Evolutionary conservation across 2,329 filamentous ascomycete species (phyloP), one percentile per base, ranked within the genome.

Genomic region (Aspergillus transmontanensis): DNA sequence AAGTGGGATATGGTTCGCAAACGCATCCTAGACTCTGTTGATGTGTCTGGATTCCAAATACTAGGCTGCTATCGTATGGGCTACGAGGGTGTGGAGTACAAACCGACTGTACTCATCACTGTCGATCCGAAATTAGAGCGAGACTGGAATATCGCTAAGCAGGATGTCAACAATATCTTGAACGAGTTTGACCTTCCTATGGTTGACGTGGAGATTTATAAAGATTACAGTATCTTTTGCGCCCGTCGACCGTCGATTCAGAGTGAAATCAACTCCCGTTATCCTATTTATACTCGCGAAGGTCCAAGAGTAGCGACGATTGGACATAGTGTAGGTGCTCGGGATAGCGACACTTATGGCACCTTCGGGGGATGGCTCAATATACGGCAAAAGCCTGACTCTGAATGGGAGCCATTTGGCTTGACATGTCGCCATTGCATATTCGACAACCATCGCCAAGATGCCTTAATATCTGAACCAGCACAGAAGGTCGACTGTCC

Each of bases 351-450:
- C 50, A 21, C 28, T 28, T 53, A 53, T 4, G 50, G 50, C 28
- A 53, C 50, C 14, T 53, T 34, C 12, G 50, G 23, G 50, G 50
- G 50, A 32, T 53, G 50, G 50, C 28, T 53, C 26, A 19, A 34
- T 34, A 34, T 53, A 30, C 50, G 26, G 28, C 50, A 32, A 30
- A 30, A 23, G 26, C 26, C 30, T 53, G 50, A 34, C 14, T 53
- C 50, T 53, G 28, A 53, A 34, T 53, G 50, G 50, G 23, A 53
- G 16, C 50, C 3, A 34, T 53, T 53, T 32, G 50, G 50, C 5
- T 34, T 53, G 28, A 53, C 50, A n/a, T 53, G 50, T n/a, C 28
- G 50, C 7, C 50, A 53, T 53, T 53, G 50, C 50, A 12, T 53
- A 21, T 53, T 53, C 26, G 12, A 34, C 7, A 3, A 34, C 16